Base-by-base conservation (phyloP, 2,329 filamentous ascomycete species). In the Cladophialophora chaetospira region DNA sequence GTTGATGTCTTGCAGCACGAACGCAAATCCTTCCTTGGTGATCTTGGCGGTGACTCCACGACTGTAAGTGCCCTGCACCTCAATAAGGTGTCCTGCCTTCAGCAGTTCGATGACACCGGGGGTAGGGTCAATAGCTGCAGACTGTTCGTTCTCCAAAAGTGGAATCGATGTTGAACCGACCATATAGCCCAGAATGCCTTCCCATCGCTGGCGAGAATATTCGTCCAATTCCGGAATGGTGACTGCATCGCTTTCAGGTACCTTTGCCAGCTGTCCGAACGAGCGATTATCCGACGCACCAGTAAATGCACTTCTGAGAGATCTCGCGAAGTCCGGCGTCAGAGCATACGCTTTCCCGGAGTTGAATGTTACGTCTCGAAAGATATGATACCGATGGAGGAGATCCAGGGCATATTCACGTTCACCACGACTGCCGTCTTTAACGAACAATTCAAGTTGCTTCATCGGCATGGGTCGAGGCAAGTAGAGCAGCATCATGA, bases 401-500 rank as follows among this genome's bases (percentile, higher is more conserved):
- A 92, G 87, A 48, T 87, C 86, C 31, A 97, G 77, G 6, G 92
- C 89, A 70, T 91, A 86, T 69, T 97, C 91, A 69, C 89, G 88
- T 72, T 93, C 85, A 66, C 88, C 78, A 65, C 79, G 79, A 66
- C 81, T 83, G 46, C 81, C 80, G 4, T 90, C 82, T 65, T 87
- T 88, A 48, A 97, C 86, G 91, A 93, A 96, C 38, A 83, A 77
- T 66, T 97, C 91, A 58, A 99, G 82, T 67, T 95, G 88, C 61
- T 84, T 78, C n/a, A 90, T 82, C 2, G 85, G 82, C 62, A 97
- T 83, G 0, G 94, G 89, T 9, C 83, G 80, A 36, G 90, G 89
- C 77, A 95, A 88, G 76, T 96, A 99, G 3, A 99, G 85, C 68
- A 99, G 85, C 35, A 89, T 89, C 88, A 97, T 96, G 60, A 99